Percentiles rank a stretch among this genome's conserved stretches.
phyloP scores from a whole-genome alignment of 2,329 filamentous ascomycete species.

The Arachnopeziza araneosa region DNA sequence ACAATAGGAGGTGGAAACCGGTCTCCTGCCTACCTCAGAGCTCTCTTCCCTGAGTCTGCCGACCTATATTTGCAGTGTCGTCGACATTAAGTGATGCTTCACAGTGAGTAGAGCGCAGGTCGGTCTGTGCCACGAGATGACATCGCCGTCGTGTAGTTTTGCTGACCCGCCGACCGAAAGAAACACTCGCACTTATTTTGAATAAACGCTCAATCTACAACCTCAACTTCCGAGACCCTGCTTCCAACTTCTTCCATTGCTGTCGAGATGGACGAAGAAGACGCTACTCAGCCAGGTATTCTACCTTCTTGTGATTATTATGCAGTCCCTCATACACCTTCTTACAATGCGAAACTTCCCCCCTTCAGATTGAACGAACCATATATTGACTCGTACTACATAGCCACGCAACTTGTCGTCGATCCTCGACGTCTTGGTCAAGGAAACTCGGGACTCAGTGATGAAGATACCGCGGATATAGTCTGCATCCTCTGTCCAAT shows the following conservation, averaged over 20 bases:
- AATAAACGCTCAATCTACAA: background rate
- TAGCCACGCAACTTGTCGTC: slow-evolving; percentile 72
- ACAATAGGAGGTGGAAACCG: background rate
- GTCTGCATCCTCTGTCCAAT: slow-evolving; percentile 82
- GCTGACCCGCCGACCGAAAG: background rate
- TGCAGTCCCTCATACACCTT: background rate
- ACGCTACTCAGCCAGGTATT: slow-evolving; percentile 29
- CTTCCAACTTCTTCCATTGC: slow-evolving; percentile 5
- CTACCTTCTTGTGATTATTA: slow-evolving; percentile 2
- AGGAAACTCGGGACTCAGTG: slow-evolving; percentile 76
- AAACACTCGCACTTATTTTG: background rate
- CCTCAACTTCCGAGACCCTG: background rate
- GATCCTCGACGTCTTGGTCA: slow-evolving; percentile 75
- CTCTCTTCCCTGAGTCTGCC: background rate
- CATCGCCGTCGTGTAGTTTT: background rate
- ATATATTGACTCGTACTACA: slow-evolving; percentile 14
- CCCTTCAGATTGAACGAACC: background rate
- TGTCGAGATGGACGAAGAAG: slow-evolving; percentile 25
- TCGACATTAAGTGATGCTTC: background rate
- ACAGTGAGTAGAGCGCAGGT: background rate
- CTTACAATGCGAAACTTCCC: slow-evolving; percentile 1
- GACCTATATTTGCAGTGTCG: background rate
- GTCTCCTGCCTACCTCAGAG: background rate
- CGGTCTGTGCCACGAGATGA: background rate
- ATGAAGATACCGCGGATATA: slow-evolving; percentile 81